Evolutionary conservation across 768 basidiomycete species (phyloP).

Genomic region (Boletus reticulatus): DNA sequence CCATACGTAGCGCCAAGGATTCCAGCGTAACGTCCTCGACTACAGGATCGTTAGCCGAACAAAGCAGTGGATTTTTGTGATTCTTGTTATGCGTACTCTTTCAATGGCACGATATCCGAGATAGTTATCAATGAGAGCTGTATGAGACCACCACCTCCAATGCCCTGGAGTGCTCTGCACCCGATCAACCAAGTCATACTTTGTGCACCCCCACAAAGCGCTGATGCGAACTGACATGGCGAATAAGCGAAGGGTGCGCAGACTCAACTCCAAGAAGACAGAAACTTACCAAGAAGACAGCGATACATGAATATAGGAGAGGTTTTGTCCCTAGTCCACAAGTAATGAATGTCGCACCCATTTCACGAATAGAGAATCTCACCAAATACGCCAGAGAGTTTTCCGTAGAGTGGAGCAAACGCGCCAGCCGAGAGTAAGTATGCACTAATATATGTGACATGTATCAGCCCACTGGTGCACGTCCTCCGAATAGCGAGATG

Average conservation of each 20-base stretch:
- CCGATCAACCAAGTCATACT: conserved; percentile 74
- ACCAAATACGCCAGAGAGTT: conserved; percentile 59
- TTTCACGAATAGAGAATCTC: neutral
- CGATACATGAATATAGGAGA: conserved; percentile 62
- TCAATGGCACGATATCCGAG: conserved; percentile 78
- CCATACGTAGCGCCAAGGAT: conserved; percentile 80
- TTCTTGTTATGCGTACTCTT: conserved; percentile 51
- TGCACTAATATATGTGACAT: conserved; percentile 40
- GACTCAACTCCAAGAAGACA: conserved; percentile 8
- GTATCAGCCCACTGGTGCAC: neutral
- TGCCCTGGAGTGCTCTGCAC: conserved; percentile 76
- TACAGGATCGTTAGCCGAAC: conserved; percentile 22
- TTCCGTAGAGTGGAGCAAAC: conserved; percentile 71
- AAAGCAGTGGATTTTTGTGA: neutral
- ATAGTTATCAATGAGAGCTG: conserved; percentile 76
- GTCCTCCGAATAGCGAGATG: neutral
- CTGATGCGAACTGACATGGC: conserved; percentile 64
- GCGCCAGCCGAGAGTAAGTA: conserved; percentile 71
- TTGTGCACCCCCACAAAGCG: conserved; percentile 79
- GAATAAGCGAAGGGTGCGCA: neutral
- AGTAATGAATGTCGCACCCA: neutral
- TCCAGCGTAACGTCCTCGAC: conserved; percentile 78
- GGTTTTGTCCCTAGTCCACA: conserved; percentile 55
- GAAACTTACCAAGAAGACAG: conserved; percentile 55
- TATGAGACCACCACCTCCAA: conserved; percentile 77